phyloP scores from a whole-genome alignment of 768 basidiomycete species.

The Boletus barrowsii region DNA sequence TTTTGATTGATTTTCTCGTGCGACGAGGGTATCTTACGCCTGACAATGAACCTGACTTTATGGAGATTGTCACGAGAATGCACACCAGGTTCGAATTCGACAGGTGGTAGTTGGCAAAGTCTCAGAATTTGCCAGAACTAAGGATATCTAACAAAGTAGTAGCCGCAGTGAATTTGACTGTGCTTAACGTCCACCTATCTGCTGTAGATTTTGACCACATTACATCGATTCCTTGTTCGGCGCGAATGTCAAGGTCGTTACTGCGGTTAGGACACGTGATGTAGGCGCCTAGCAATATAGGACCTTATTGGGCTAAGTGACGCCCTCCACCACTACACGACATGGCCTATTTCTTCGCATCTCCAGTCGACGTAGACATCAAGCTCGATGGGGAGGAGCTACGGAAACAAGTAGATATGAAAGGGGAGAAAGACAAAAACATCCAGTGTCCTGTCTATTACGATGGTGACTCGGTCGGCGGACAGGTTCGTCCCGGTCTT shows the following conservation, averaged over 20 bases:
- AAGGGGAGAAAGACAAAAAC: slow-evolving; percentile 83
- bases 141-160: no score
- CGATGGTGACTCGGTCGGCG: slow-evolving; percentile 89
- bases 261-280: no score
- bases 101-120: slow-evolving; percentile 36
- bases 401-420: slow-evolving; percentile 86
- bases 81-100: slow-evolving; percentile 70
- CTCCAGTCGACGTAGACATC: slow-evolving; percentile 88
- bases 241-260: no score
- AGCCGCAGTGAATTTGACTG: no score
- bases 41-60: slow-evolving; percentile 81
- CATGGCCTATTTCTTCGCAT: slow-evolving; percentile 86
- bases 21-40: slow-evolving; percentile 83
- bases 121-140: not conserved
- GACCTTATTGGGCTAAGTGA: no score
- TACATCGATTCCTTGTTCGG: no score
- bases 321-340: no score
- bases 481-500: slow-evolving; percentile 57
- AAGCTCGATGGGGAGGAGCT: slow-evolving; percentile 84
- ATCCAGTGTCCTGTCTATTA: slow-evolving; percentile 90
- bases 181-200: no score
- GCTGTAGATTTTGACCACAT: no score
- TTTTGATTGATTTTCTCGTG: slow-evolving; percentile 86
- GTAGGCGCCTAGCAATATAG: no score
- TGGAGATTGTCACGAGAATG: slow-evolving; percentile 73